Base-by-base conservation (phyloP, 805 yeast species). In the Millerozyma acaciae region DNA sequence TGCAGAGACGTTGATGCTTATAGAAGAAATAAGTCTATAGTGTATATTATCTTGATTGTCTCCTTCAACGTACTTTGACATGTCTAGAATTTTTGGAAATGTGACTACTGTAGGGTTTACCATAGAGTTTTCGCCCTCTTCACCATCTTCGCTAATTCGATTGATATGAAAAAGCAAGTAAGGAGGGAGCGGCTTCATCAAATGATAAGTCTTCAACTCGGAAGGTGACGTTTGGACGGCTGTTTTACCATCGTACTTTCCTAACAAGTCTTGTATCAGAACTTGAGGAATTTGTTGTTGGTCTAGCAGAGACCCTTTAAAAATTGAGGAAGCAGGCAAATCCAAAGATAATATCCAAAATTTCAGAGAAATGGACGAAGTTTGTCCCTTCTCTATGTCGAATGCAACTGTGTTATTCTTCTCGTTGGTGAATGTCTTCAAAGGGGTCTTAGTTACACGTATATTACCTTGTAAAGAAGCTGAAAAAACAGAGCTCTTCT, bases 321-420 rank as follows among this genome's bases (percentile, higher is more conserved):
- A 33, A 3, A 32, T 32, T n/a, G 42, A 29, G 17, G 28, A 26
- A 7, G 79, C 43, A 0, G 88, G 76, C 7, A 81, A 52, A 31
- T 73, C 77, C n/a, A 85, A 50, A 0, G 80, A 57, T 8, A 85
- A 46, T 12, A 71, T 45, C 75, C 82, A 70, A 44, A 76, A 81
- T 28, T 48, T 53, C 34, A 30, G 28, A 2, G 8, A 16, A 4
- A 30, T 28, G 10, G 27, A 20, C n/a, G 23, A 21, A 4, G 25
- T 6, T 10, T 18, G 22, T 2, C 26, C 21, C 7, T 34, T 35
- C 21, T 44, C 42, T 13, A 43, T 44, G 12, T 4, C 21, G 50
- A 24, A 61, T 53, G 29, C 66, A 37, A 34, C 51, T 50, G 43
- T 47, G 15, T 37, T 28, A 16, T 40, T 32, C 6, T 34, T 26